Evolutionary conservation across 31 red algal species (phyloP).

Genomic region (Endocladia muricata): DNA sequence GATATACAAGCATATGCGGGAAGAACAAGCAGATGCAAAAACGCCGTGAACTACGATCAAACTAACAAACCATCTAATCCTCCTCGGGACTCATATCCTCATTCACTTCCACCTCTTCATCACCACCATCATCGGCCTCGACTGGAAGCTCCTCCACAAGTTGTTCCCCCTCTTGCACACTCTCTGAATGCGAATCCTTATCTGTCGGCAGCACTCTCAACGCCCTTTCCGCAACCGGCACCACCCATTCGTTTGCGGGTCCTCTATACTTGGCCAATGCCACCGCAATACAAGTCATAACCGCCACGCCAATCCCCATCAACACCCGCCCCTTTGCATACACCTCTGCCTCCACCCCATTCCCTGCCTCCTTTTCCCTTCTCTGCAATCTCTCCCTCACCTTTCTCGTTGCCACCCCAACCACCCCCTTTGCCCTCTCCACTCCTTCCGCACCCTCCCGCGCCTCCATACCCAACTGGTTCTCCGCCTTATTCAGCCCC

Average conservation of each 20-base stretch:
- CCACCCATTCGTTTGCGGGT: conserved; percentile 9
- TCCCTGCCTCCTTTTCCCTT: neutral
- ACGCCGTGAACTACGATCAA: too few relatives aligned
- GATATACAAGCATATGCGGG: too few relatives aligned
- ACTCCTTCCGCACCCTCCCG: neutral
- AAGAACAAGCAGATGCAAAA: too few relatives aligned
- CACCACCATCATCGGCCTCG: neutral
- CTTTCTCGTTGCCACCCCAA: neutral
- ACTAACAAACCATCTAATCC: neutral
- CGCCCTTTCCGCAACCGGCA: neutral
- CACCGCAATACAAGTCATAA: neutral
- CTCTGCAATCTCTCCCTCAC: neutral
- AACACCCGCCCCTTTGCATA: neutral
- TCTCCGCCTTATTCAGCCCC: neutral
- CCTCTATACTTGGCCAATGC: conserved; percentile 2
- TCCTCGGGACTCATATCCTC: neutral
- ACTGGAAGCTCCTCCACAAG: neutral
- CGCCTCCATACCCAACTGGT: neutral
- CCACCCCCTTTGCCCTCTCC: neutral
- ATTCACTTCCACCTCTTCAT: neutral
- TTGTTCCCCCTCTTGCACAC: too few relatives aligned
- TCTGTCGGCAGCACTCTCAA: neutral
- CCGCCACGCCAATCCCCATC: neutral
- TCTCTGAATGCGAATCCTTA: too few relatives aligned
- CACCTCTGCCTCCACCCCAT: conserved; percentile 12